Percentiles rank a stretch among this genome's conserved stretches.
phyloP scores from a whole-genome alignment of 306 rosid genomes.

The Glycine soja region DNA sequence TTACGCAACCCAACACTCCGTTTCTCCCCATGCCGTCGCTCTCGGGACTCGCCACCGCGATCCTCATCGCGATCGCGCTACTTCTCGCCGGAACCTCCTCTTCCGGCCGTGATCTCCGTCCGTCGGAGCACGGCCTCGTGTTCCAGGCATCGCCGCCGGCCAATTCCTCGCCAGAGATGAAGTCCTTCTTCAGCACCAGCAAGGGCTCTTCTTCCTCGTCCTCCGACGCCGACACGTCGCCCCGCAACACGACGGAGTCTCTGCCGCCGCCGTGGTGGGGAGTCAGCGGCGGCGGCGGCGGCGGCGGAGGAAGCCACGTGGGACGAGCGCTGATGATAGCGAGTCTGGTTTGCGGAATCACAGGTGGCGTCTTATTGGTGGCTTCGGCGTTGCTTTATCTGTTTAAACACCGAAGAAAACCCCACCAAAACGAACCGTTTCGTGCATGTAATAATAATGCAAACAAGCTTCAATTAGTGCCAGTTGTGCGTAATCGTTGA shows the following conservation, averaged over 20 bases:
- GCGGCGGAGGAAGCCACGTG: constrained; percentile 47
- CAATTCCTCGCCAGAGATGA: constrained; percentile 56
- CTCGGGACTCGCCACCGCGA: constrained; percentile 9
- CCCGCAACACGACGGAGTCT: constrained; percentile 53
- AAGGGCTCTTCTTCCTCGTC: constrained; percentile 46
- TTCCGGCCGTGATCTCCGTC: constrained; percentile 69
- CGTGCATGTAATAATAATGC: not conserved
- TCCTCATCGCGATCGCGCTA: constrained; percentile 5
- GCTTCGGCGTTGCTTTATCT: constrained; percentile 64
- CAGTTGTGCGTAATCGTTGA: constrained; percentile 6
- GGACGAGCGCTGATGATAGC: constrained; percentile 59
- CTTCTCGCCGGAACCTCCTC: constrained; percentile 48
- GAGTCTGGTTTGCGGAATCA: constrained; percentile 73
- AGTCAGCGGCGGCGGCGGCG: constrained; percentile 20
- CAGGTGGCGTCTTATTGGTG: constrained; percentile 78
- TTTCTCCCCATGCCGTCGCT: constrained; percentile 46
- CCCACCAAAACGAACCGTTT: constrained; percentile 33
- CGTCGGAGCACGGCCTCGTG: constrained; percentile 79
- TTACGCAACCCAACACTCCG: not conserved
- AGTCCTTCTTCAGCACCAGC: constrained; percentile 71
- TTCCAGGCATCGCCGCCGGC: constrained; percentile 60
- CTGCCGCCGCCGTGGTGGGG: constrained; percentile 61
- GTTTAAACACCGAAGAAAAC: constrained; percentile 51
- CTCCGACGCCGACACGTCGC: constrained; percentile 37
- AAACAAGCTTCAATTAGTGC: constrained; percentile 46